Evolutionary conservation across 148 eudicot species (phyloP).

Genomic region (Nyssa sinensis): DNA sequence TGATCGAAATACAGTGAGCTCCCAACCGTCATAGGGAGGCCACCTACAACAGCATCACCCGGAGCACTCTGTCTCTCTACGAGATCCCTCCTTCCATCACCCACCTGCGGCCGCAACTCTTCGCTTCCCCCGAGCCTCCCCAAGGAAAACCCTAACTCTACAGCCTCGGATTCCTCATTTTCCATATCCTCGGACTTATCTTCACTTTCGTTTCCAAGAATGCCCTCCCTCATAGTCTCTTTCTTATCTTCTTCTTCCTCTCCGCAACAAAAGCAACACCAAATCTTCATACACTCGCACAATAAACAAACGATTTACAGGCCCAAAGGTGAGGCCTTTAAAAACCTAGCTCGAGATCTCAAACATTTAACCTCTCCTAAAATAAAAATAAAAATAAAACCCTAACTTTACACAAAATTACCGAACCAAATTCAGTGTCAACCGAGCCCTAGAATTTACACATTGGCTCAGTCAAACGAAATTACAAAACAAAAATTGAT

Average conservation of each 20-base stretch:
- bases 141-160: conserved; percentile 25
- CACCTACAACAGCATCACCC: conserved; percentile 34
- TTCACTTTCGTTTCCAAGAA: conserved; percentile 19
- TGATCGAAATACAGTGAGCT: conserved; percentile 19
- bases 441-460: conserved; percentile 4
- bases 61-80: conserved; percentile 34
- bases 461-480: neutral
- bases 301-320: neutral
- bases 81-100: conserved; percentile 34
- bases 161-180: neutral
- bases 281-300: conserved; percentile 54
- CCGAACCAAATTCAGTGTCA: neutral
- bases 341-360: conserved; percentile 29
- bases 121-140: conserved; percentile 6
- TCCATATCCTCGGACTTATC: conserved; percentile 18
- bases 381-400: conserved; percentile 6
- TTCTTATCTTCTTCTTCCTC: conserved; percentile 26
- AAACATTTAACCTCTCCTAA: neutral
- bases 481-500: neutral
- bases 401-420: conserved; percentile 7
- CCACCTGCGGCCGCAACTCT: conserved; percentile 1
- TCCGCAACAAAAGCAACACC: conserved; percentile 48
- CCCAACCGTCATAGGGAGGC: conserved; percentile 18
- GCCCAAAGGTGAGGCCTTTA: conserved; percentile 14
- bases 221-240: conserved; percentile 25